Evolutionary conservation across 768 basidiomycete species (phyloP).

Genomic region (Hygrophoropsis aurantiaca): DNA sequence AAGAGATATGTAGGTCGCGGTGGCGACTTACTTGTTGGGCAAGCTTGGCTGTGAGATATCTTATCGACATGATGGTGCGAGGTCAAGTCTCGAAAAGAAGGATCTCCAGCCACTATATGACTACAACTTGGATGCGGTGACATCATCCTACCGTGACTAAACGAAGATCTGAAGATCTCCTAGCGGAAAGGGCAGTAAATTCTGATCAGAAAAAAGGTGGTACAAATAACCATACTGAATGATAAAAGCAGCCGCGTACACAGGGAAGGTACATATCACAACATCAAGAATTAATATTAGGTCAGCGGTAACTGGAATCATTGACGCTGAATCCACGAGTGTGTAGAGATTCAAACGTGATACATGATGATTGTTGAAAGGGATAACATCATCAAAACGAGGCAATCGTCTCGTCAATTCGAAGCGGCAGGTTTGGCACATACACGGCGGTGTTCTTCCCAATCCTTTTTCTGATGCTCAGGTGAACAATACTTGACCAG

Average conservation of each 20-base stretch:
- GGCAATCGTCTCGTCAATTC: not conserved
- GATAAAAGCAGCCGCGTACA: not conserved
- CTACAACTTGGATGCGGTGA: too few relatives aligned
- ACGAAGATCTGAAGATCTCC: too few relatives aligned
- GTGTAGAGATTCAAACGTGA: not conserved
- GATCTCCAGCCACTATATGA: constrained; percentile 1
- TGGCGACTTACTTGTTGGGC: constrained; percentile 65
- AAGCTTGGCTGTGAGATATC: constrained; percentile 68
- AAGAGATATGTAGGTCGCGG: not conserved
- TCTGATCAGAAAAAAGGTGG: too few relatives aligned
- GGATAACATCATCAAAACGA: too few relatives aligned
- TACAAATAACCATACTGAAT: not conserved
- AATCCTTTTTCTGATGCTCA: constrained; percentile 74
- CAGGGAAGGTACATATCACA: not conserved
- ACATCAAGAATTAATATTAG: too few relatives aligned
- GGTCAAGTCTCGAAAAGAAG: constrained; percentile 2
- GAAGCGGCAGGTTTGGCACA: constrained; percentile 42
- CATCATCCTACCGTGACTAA: too few relatives aligned
- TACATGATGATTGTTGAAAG: not conserved
- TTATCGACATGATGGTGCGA: constrained; percentile 45
- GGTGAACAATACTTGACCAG: constrained; percentile 77
- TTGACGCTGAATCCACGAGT: too few relatives aligned
- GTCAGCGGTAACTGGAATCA: too few relatives aligned
- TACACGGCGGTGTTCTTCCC: constrained; percentile 76
- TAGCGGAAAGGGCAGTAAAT: too few relatives aligned